Base-by-base conservation (phyloP, 2,329 filamentous ascomycete genomes). In the Diaporthe helianthi region DNA sequence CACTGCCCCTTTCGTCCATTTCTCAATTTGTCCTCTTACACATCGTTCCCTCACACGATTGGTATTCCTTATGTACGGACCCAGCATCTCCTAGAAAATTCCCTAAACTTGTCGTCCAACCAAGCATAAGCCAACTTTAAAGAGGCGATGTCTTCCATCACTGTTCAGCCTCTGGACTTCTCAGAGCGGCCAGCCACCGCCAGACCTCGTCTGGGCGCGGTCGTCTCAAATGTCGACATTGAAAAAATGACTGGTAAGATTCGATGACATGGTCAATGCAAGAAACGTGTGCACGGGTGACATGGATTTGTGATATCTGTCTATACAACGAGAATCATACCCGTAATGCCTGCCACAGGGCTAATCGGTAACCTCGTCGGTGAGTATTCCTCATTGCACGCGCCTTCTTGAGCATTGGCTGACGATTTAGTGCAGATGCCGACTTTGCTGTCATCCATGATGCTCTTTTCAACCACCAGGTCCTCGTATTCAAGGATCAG, bases 401-500 rank as follows among this genome's bases (percentile, higher is more conserved):
- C 63, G 36, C 29, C 36, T 68, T 64, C 46, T 13, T 6, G 58
- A 26, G n/a, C 49, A 60, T 8, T 55, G 5, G 52, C 46, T 53
- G 31, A 44, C 8, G 10, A 47, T 19, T 17, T 17, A 53, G 26
- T 64, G 9, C 72, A 87, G 90, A 92, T 73, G 83, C 82, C 73
- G 88, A 92, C 74, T 93, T 93, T 76, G 80, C 84, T 9, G 77
- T 84, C 24, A 89, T 94, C 75, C 86, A 85, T 70, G 80, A 88
- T 22, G 87, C 90, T 1, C 85, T 94, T 5, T 93, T 92, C 82
- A 84, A 80, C 15, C 82, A 92, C 75, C 90, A 92, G 71, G 86
- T 94, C 17, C 82, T 94, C 13, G 84, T 94, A 33, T 86, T 94
- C 81, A 93, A 91, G 78, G 83, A 87, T 76, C 91, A 93, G 76